Evolutionary conservation across 345 rosid species (phyloP).

Genomic region (Lepidium aucheri): DNA sequence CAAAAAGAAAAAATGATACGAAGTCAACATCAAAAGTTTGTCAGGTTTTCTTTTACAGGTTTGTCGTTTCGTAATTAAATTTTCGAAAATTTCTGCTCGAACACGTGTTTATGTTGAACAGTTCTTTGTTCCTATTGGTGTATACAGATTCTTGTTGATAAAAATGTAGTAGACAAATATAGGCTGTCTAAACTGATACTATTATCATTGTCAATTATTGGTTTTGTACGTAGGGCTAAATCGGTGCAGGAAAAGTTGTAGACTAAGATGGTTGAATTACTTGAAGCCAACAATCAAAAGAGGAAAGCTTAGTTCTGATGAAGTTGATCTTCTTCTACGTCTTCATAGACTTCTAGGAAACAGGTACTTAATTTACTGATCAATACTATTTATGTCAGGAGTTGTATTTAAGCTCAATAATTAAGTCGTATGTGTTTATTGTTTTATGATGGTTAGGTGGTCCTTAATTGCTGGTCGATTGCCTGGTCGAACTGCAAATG

Average conservation of each 20-base stretch:
- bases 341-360: conserved; percentile 58
- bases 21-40: background rate
- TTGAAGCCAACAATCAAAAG: conserved; percentile 46
- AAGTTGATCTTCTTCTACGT: conserved; percentile 48
- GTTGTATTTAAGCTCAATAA: too few relatives aligned
- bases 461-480: conserved; percentile 47
- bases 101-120: background rate
- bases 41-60: background rate
- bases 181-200: background rate
- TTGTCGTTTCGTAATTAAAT: background rate
- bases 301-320: conserved; percentile 41
- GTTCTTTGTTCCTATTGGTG: background rate
- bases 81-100: background rate
- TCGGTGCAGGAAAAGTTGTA: background rate
- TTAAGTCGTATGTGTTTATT: too few relatives aligned
- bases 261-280: conserved; percentile 54
- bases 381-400: background rate
- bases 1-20: background rate
- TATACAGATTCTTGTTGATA: conserved; percentile 11
- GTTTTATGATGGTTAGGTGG: conserved; percentile 26
- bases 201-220: background rate
- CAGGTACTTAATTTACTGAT: conserved; percentile 20
- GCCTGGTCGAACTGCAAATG: conserved; percentile 48
- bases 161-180: background rate
- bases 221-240: background rate